phyloP scores from a whole-genome alignment of 306 rosid species.

The Vigna trinervia region DNA sequence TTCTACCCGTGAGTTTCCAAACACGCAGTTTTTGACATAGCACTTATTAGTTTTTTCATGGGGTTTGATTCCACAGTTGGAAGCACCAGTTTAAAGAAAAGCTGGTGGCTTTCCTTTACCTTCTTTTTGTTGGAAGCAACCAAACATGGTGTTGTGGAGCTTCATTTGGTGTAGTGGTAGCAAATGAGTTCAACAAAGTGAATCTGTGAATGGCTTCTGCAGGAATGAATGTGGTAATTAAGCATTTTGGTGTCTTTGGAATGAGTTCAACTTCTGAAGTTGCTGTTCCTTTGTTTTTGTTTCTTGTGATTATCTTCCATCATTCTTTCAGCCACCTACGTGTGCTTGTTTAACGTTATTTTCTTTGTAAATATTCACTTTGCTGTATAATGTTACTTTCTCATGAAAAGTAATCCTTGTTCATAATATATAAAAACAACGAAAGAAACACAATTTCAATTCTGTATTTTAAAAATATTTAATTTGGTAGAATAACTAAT shows the following conservation, averaged over 20 bases:
- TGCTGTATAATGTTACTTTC: neutral
- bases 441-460: too few species aligned
- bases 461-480: too few species aligned
- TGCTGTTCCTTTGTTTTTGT: slow-evolving; percentile 7
- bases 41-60: slow-evolving; percentile 49
- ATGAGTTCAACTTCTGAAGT: slow-evolving; percentile 20
- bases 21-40: slow-evolving; percentile 46
- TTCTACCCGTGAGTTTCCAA: neutral
- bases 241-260: slow-evolving; percentile 14
- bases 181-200: slow-evolving; percentile 31
- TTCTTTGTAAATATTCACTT: slow-evolving; percentile 41
- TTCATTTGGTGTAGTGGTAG: slow-evolving; percentile 30
- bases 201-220: neutral
- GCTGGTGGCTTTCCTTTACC: slow-evolving; percentile 12
- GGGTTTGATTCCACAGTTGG: slow-evolving; percentile 29
- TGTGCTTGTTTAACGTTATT: neutral
- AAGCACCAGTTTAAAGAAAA: slow-evolving; percentile 39
- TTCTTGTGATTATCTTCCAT: neutral
- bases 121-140: slow-evolving; percentile 11
- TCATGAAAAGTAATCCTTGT: neutral
- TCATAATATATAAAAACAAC: too few species aligned
- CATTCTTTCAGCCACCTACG: neutral
- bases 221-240: slow-evolving; percentile 20
- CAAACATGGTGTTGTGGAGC: slow-evolving; percentile 27
- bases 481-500: too few species aligned